Evolutionary conservation across 306 rosid species (phyloP).

Genomic region (Vigna hirtella): DNA sequence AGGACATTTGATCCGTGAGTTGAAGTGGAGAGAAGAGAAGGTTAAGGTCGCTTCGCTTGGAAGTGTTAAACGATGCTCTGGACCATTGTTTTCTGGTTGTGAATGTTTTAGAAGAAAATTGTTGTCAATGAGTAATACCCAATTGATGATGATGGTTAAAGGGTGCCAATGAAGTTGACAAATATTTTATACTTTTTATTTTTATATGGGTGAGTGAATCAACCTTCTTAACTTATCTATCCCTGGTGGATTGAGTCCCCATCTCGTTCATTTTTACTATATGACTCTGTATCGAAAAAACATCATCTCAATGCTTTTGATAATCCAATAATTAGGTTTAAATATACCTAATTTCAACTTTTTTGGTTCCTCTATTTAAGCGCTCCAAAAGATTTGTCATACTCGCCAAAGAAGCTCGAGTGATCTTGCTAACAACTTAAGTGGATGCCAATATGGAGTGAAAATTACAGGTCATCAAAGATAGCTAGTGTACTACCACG

Average conservation of each 20-base stretch:
- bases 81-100: slow-evolving; percentile 69
- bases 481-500: not conserved
- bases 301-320: too few relatives aligned
- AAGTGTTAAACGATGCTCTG: slow-evolving; percentile 59
- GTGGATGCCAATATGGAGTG: not conserved
- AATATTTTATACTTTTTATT: too few relatives aligned
- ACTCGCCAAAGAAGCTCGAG: not conserved
- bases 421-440: not conserved
- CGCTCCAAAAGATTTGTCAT: not conserved
- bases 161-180: not conserved
- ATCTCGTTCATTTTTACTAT: not conserved
- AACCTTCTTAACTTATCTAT: too few relatives aligned
- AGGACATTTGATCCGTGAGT: slow-evolving; percentile 61
- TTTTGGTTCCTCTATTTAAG: not conserved
- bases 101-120: slow-evolving; percentile 56
- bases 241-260: too few relatives aligned
- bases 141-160: slow-evolving; percentile 4
- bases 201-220: too few relatives aligned
- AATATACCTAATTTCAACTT: not conserved
- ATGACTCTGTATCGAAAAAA: not conserved
- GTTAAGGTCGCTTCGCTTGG: slow-evolving; percentile 46
- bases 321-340: not conserved
- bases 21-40: slow-evolving; percentile 64
- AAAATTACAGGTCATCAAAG: not conserved
- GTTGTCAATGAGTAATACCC: not conserved